A percentile compares a stretch with the other conserved stretches of the same genome.
Evolutionary conservation across 768 basidiomycete species (phyloP).

Genomic region (Boletus tomentosulus): DNA sequence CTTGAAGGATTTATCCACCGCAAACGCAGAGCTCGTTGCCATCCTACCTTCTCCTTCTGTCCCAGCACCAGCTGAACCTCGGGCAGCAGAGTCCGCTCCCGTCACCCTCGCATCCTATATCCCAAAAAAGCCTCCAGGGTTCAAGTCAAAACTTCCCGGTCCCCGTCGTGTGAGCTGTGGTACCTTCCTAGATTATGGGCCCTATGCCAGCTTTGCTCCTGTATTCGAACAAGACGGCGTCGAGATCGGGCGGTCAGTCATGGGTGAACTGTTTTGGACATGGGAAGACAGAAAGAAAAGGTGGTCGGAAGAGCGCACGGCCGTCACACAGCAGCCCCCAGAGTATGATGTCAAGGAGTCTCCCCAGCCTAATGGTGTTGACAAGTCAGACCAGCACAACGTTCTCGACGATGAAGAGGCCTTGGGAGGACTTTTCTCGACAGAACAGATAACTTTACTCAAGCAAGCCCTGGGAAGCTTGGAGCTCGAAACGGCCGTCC

Average conservation of each 20-base stretch:
- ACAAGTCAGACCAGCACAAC: conserved; percentile 3
- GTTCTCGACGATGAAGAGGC: conserved; percentile 35
- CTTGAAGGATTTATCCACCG: conserved; percentile 52
- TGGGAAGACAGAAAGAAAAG: conserved; percentile 41
- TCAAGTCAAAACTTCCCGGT: conserved; percentile 41
- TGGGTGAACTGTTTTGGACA: conserved; percentile 57
- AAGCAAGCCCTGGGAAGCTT: conserved; percentile 57
- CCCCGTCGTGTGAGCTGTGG: conserved; percentile 60
- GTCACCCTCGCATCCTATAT: conserved; percentile 60
- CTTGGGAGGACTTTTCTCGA: conserved; percentile 52
- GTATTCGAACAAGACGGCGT: conserved; percentile 74
- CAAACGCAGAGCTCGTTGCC: conserved; percentile 71
- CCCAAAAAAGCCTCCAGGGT: conserved; percentile 37
- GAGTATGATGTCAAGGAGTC: background rate
- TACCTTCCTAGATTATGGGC: conserved; percentile 75
- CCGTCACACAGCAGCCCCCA: background rate
- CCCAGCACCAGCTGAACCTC: conserved; percentile 29
- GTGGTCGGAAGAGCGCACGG: conserved; percentile 24
- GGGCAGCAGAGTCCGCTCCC: conserved; percentile 12
- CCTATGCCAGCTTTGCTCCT: conserved; percentile 72
- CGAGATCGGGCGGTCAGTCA: conserved; percentile 56
- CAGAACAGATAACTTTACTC: conserved; percentile 52
- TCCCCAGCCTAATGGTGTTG: conserved; percentile 12
- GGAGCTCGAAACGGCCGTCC: conserved; percentile 65
- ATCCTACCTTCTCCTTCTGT: conserved; percentile 60